phyloP scores from a whole-genome alignment of 2,329 filamentous ascomycete species.

The Claviceps sp. region DNA sequence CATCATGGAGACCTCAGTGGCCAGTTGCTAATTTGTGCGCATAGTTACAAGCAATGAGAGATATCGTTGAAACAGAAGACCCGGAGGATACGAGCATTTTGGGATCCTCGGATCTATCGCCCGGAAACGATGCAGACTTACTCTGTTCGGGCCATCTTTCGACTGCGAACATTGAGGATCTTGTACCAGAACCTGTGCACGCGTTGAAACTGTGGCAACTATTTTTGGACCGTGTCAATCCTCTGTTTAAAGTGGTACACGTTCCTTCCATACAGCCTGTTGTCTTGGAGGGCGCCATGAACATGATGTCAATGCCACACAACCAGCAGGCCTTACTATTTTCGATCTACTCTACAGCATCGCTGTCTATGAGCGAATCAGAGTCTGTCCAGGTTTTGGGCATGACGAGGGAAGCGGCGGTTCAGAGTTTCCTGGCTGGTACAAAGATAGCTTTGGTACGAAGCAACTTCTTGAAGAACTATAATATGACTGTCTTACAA shows the following conservation, averaged over 20 bases:
- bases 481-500: constrained; percentile 45
- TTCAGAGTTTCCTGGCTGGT: constrained; percentile 38
- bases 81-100: constrained; percentile 33
- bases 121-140: constrained; percentile 39
- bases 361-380: constrained; percentile 38
- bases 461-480: constrained; percentile 43
- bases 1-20: neutral
- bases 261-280: constrained; percentile 54
- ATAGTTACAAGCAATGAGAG: constrained; percentile 44
- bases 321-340: constrained; percentile 50
- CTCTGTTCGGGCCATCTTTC: constrained; percentile 30
- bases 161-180: constrained; percentile 27
- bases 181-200: constrained; percentile 53
- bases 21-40: constrained; percentile 7
- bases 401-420: constrained; percentile 32
- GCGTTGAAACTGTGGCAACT: constrained; percentile 62
- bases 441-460: constrained; percentile 36
- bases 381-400: constrained; percentile 43
- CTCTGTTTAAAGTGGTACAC: constrained; percentile 59
- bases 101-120: constrained; percentile 35
- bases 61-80: constrained; percentile 39
- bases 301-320: constrained; percentile 39
- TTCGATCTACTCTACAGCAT: constrained; percentile 50
- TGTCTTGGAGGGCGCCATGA: constrained; percentile 47
- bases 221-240: constrained; percentile 62